Evolutionary conservation across 106 monocot species (phyloP), one percentile per base, ranked within the genome.

Genomic region (Ottelia alismoides): DNA sequence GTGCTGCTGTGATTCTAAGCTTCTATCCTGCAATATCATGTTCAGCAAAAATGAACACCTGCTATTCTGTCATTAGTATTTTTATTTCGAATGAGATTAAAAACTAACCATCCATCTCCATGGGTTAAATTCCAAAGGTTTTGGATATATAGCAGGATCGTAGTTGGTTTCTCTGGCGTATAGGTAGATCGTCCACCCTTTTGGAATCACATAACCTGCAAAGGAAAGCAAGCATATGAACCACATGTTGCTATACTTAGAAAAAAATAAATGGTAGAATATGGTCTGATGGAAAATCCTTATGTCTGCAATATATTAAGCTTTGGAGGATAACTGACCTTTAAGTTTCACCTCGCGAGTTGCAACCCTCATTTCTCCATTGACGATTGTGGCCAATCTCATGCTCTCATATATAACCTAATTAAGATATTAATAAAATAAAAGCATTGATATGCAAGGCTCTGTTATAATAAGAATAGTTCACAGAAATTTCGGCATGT

Each of bases 181-280:
- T 2, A 91, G 80, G 67, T 91, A 91, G 29, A 91, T 85, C 74
- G 65, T 84, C 90, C 90, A 91, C 44, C 81, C 84, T 64, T 81
- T 75, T 27, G 90, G 90, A 58, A 91, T 84, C 1, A 74, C 47
- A 59, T 60, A 82, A 32, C 87, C 87, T 87, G 69, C 28, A 28
- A 17, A 11, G 19, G 35, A 32, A n/a, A n/a, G n/a, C n/a, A n/a
- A n/a, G n/a, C n/a, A 24, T 18, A 25, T 19, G 30, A 25, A 31
- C 30, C 20, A 26, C 31, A 31, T 30, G 5, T 1, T 28, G 10
- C 6, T 27, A 3, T 44, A 35, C 30, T 16, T 57, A 10, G 7
- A 3, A 40, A 40, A 4, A 40, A 40, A 40, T 40, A 40, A 6
- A 6, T 14, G 14, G 4, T 40, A 14, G 9, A 40, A 14, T 4